Conservation (phyloP, 2,329 filamentous ascomycete genomes). For the Aureobasidium leucospermi region DNA sequence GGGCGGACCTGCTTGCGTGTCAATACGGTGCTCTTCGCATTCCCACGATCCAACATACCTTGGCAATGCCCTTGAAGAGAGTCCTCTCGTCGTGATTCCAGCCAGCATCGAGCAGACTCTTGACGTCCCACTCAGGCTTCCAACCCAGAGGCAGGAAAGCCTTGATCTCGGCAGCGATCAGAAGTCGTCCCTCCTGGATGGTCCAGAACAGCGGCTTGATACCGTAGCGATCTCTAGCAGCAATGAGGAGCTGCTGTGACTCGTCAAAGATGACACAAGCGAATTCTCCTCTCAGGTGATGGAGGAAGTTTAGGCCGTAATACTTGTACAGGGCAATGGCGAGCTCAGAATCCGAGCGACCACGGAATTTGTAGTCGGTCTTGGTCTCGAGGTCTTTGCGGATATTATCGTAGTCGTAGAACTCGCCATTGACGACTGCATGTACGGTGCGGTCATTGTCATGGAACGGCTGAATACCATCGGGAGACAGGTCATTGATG, state of each 20-base stretch:
- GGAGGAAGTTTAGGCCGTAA: conserved; percentile 40
- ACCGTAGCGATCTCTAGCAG: conserved; percentile 48
- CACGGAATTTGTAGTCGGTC: conserved; percentile 38
- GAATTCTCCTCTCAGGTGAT: conserved; percentile 49
- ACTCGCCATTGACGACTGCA: conserved; percentile 53
- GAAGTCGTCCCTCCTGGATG: conserved; percentile 30
- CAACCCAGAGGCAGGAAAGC: conserved; percentile 46
- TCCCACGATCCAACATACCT: conserved; percentile 23
- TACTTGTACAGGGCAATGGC: conserved; percentile 46
- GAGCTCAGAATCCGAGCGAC: conserved; percentile 45
- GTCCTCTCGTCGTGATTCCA: conserved; percentile 42
- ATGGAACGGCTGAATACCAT: conserved; percentile 41
- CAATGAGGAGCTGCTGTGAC: conserved; percentile 36
- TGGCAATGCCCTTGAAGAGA: conserved; percentile 43
- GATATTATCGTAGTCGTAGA: conserved; percentile 48
- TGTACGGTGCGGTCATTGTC: conserved; percentile 37
- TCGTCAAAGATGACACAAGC: conserved; percentile 47
- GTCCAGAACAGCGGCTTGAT: conserved; percentile 53
- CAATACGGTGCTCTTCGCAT: neutral
- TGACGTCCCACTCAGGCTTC: conserved; percentile 48
- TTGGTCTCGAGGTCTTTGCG: conserved; percentile 30
- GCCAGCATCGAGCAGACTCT: conserved; percentile 35
- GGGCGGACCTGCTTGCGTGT: conserved; percentile 32
- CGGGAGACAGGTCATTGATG: conserved; percentile 45
- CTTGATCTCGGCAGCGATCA: conserved; percentile 49